phyloP scores from a whole-genome alignment of 805 yeast species.

The Candida ficus region DNA sequence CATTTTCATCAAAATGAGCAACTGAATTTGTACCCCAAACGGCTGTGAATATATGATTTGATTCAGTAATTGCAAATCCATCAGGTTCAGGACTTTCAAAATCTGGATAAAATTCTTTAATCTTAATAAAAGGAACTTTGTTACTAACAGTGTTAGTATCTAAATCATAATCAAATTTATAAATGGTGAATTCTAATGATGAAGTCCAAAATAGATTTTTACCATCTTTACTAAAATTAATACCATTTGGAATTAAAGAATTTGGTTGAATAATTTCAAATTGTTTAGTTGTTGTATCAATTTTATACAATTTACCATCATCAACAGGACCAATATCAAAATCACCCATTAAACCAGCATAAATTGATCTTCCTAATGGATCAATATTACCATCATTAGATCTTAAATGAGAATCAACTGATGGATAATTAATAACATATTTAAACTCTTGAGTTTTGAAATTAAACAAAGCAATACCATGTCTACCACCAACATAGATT shows the following conservation, averaged over 20 bases:
- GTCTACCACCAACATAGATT: constrained; percentile 55
- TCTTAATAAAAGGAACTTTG: constrained; percentile 34
- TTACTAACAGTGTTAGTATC: constrained; percentile 32
- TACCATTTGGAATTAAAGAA: constrained; percentile 59
- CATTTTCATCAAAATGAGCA: constrained; percentile 44
- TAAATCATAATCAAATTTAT: constrained; percentile 40
- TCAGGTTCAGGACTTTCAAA: constrained; percentile 63
- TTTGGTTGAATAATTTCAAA: constrained; percentile 32
- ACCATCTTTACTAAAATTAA: constrained; percentile 45
- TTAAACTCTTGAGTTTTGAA: constrained; percentile 36
- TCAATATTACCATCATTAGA: constrained; percentile 85
- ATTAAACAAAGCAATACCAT: constrained; percentile 57
- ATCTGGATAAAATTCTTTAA: constrained; percentile 24
- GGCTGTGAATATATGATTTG: constrained; percentile 55
- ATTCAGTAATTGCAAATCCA: constrained; percentile 59
- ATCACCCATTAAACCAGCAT: constrained; percentile 78
- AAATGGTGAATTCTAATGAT: constrained; percentile 42
- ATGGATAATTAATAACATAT: constrained; percentile 32
- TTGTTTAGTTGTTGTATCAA: constrained; percentile 28
- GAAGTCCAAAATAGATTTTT: constrained; percentile 49
- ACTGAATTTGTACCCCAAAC: constrained; percentile 59
- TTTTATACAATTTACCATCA: constrained; percentile 52
- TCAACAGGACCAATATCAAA: constrained; percentile 33
- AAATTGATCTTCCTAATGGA: constrained; percentile 61
- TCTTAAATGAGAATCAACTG: constrained; percentile 35